Evolutionary conservation across 441 rosid species (phyloP), one percentile per base, ranked within the genome.

Genomic region (Breynia disticha): DNA sequence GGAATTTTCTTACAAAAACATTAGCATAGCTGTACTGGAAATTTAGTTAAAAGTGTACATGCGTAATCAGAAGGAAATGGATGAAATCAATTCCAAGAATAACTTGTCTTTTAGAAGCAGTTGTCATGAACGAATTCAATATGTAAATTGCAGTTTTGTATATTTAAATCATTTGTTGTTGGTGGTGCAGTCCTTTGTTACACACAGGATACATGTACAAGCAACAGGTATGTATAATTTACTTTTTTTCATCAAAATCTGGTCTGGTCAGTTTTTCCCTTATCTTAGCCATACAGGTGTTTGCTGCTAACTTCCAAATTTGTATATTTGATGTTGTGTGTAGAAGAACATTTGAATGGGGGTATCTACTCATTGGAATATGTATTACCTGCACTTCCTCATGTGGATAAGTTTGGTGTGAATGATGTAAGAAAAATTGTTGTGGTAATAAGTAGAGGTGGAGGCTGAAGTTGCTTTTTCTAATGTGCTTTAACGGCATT

Each of bases 171-270:
- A 48, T 49, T 65, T 28, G 43, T 54, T 56, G 21, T 62, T 13
- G 35, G 52, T 42, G 55, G 17, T 80, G 78, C 84, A 88, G 93
- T 73, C 83, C 24, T 78, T 90, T 64, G 89, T 90, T 19, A 82
- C 96, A 1, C 90, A 87, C 68, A 73, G 89, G 72, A 41, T 84
- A 46, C 61, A 71, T 0, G 54, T 82, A 59, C 79, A 53, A 61
- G 52, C 69, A 62, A 66, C 74, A 69, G 90, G 87, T 82, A 59
- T 18, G 48, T 41, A 55, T 42, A 16, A 59, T 50, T 60, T 32
- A 9, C 17, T 47, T 16, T 35, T 18, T 49, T 39, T 18, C 44
- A 56, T 28, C 35, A 28, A 5, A 58, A 24, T 65, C n/a, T n/a
- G n/a, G 12, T 24, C 43, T n/a, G 5, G 17, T 19, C 14, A 10